These are phyloP conservation scores for Fomitopsis pinicola DNA, from an alignment of 1,284 basidiomycete species.

Conservation along the genomic window DNA sequence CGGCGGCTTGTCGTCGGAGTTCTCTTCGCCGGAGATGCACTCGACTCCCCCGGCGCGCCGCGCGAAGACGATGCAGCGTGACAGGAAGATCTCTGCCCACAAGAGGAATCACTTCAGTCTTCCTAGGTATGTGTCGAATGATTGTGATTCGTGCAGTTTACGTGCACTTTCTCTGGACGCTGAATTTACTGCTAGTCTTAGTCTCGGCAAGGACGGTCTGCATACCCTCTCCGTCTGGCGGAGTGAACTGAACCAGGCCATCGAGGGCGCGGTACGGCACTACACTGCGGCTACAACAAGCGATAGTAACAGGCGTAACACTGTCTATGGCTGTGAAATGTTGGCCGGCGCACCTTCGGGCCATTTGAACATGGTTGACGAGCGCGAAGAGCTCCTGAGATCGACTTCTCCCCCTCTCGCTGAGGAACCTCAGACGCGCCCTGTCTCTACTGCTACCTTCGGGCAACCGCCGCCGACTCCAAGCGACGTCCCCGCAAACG, in stretches of 20 bases:
- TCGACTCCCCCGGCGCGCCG: constrained; percentile 47
- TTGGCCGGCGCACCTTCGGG: constrained; percentile 15
- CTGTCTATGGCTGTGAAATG: constrained; percentile 40
- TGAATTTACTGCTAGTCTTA: constrained; percentile 40
- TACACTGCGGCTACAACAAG: constrained; percentile 34
- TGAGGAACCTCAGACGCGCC: constrained; percentile 4
- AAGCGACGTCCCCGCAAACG: constrained; percentile 40
- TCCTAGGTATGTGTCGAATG: constrained; percentile 42
- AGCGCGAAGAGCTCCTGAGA: constrained; percentile 32
- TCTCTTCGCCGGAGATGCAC: constrained; percentile 51
- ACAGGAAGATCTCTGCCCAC: constrained; percentile 46
- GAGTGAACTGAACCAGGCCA: constrained; percentile 43
- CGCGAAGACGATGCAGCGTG: constrained; percentile 18
- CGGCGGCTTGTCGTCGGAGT: constrained; percentile 43
- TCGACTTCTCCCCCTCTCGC: constrained; percentile 13
- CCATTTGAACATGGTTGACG: constrained; percentile 34
- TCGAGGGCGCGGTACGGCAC: constrained; percentile 37
- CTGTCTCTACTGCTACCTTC: constrained; percentile 41
- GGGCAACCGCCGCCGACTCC: constrained; percentile 33
- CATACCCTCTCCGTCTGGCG: constrained; percentile 47
- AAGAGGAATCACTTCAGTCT: constrained; percentile 59
- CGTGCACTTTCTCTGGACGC: background rate
- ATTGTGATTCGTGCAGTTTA: too few species aligned
- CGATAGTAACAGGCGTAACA: constrained; percentile 40
- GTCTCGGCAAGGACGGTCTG: constrained; percentile 56